Evolutionary conservation across 768 basidiomycete species (phyloP).

Genomic region (Strobilomyces dryophilus): DNA sequence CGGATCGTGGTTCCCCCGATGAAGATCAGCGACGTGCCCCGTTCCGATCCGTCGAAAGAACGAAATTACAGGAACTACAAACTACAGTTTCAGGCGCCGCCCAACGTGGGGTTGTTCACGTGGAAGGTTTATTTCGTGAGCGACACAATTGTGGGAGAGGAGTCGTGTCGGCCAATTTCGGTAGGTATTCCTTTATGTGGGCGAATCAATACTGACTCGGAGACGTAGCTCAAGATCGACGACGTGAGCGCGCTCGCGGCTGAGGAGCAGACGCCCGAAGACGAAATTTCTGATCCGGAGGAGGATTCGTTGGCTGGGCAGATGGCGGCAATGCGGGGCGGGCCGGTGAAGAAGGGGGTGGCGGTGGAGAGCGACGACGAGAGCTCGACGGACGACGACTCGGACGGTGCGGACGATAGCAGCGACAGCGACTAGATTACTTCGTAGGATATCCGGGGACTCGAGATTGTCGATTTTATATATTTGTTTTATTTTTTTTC

Average conservation of each 20-base stretch:
- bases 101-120: conserved; percentile 74
- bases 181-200: conserved; percentile 39
- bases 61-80: conserved; percentile 80
- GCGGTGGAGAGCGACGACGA: conserved; percentile 31
- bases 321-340: conserved; percentile 95
- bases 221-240: conserved; percentile 74
- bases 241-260: conserved; percentile 54
- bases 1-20: conserved; percentile 84
- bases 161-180: conserved; percentile 63
- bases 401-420: conserved; percentile 22
- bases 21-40: conserved; percentile 77
- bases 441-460: too few relatives aligned
- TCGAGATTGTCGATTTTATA: too few relatives aligned
- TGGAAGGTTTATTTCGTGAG: conserved; percentile 86
- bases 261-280: conserved; percentile 65
- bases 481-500: background rate
- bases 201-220: background rate
- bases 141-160: conserved; percentile 87
- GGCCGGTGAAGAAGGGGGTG: conserved; percentile 64
- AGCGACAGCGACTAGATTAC: conserved; percentile 26
- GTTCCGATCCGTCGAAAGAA: conserved; percentile 42
- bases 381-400: conserved; percentile 28
- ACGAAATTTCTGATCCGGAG: conserved; percentile 97
- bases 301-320: conserved; percentile 96
- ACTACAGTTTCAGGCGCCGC: conserved; percentile 93